Evolutionary conservation across 768 basidiomycete species (phyloP), one percentile per base, ranked within the genome.

Genomic region (Suillus placidus): DNA sequence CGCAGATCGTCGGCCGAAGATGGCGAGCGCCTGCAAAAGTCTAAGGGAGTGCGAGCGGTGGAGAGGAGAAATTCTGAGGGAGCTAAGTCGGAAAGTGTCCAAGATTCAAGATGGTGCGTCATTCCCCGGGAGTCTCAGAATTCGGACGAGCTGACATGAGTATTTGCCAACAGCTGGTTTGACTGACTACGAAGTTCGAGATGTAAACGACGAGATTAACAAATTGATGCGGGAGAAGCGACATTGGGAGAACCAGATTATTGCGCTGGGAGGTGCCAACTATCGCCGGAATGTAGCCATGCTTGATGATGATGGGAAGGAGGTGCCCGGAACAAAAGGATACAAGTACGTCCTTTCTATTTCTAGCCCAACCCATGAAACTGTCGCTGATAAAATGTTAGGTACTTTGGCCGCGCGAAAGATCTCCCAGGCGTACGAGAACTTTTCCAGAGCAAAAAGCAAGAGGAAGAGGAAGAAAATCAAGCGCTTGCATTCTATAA

Each of bases 201-300:
- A 98, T 75, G 26, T 60, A 3, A 99, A 99, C 74, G 96, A 99
- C 76, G 95, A 98, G 72, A 99, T 99, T 69, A 99, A 99, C 83
- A 93, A 90, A 73, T 81, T 97, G 16, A 81, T 99, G 84, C 86
- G 97, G 40, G 97, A 99, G 80, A 98, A 99, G 76, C 80, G 91
- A 51, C 96, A 98, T 77, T 99, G 95, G 94, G 97, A 99, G 80
- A 96, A 95, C 70, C 96, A 97, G 76, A 97, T 99, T 60, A 91
- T 98, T n/a, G 89, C 90, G 7, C 81, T 98, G 1, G 96, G 96
- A 55, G 97, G 97, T 68, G 97, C 96, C 26, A 99, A 98, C 74
- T 99, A 98, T 76, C 84, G 94, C 71, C 83, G 97, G 61, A 97
- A 95, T 74, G 92, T 95, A 14, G 90, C 94, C 60, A 96, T 96